Evolutionary conservation across 2,329 filamentous ascomycete species (phyloP).

Genomic region (Chaetomiaceae sp.): DNA sequence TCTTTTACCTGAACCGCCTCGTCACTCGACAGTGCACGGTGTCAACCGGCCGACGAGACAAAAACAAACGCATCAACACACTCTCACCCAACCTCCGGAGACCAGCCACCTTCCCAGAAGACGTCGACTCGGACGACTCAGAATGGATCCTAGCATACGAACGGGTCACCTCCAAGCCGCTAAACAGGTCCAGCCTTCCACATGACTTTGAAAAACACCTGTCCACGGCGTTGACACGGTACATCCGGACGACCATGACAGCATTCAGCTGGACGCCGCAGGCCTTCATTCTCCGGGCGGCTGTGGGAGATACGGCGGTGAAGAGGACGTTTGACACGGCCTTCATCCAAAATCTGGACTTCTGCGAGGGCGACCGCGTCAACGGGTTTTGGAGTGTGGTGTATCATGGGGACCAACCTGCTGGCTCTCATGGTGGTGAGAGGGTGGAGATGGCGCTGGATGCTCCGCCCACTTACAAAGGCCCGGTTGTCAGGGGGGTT

Average conservation of each 20-base stretch:
- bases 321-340: conserved; percentile 26
- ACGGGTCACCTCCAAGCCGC: conserved; percentile 27
- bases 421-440: conserved; percentile 15
- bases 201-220: conserved; percentile 12
- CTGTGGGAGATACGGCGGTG: conserved; percentile 21
- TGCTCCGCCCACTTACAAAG: conserved; percentile 25
- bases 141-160: conserved; percentile 31
- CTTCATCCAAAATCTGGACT: conserved; percentile 25
- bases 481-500: conserved; percentile 26
- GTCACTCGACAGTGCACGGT: background rate
- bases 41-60: background rate
- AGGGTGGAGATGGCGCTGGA: conserved; percentile 31
- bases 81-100: background rate
- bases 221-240: conserved; percentile 24
- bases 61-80: background rate
- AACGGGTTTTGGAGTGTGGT: conserved; percentile 32
- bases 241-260: conserved; percentile 29
- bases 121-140: conserved; percentile 21
- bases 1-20: conserved; percentile 5
- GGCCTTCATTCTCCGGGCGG: conserved; percentile 28
- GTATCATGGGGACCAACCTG: conserved; percentile 23
- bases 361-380: conserved; percentile 29
- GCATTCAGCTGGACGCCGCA: conserved; percentile 34
- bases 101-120: conserved; percentile 19
- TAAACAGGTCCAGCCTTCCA: conserved; percentile 10